These are phyloP conservation scores for Pythium guiyangense DNA, from an alignment of 352 stramenopile genomes.

Conservation along the genomic window DNA sequence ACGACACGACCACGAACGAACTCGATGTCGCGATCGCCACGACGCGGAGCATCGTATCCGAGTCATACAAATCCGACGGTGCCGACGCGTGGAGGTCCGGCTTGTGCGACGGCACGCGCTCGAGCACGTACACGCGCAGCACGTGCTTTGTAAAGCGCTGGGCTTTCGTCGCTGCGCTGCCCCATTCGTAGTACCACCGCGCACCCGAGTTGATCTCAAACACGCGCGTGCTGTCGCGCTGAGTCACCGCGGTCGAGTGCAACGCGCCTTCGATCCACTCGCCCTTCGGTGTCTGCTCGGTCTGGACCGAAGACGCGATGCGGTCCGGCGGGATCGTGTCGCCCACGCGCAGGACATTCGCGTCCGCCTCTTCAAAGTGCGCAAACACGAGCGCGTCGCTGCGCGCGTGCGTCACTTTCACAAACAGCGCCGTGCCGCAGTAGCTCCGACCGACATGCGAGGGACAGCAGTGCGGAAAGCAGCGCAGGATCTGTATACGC, in stretches of 20 bases:
- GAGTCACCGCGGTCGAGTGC: constrained; percentile 2
- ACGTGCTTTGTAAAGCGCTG: constrained; percentile 63
- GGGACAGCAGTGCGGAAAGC: constrained; percentile 70
- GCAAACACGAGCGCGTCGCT: constrained; percentile 34
- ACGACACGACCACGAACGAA: constrained; percentile 66
- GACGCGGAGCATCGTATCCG: constrained; percentile 22
- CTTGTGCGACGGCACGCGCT: constrained; percentile 14
- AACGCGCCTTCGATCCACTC: constrained; percentile 52
- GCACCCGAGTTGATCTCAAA: constrained; percentile 54
- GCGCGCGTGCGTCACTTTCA: constrained; percentile 25
- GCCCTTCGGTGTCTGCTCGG: constrained; percentile 54
- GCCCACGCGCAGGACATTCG: constrained; percentile 23
- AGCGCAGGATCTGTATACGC: constrained; percentile 45
- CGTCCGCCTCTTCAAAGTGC: constrained; percentile 47
- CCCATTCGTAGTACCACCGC: constrained; percentile 73
- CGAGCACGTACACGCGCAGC: constrained; percentile 50
- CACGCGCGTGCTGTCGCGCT: constrained; percentile 14
- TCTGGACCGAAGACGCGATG: constrained; percentile 42
- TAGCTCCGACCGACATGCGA: constrained; percentile 66
- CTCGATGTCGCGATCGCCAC: constrained; percentile 36
- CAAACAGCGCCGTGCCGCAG: constrained; percentile 48
- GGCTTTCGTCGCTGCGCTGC: constrained; percentile 54
- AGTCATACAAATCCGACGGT: background rate
- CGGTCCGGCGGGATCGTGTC: constrained; percentile 20
- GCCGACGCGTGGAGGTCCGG: background rate